Conservation (phyloP, 2,329 filamentous ascomycete genomes). For the Pseudofabraea citricarpa region DNA sequence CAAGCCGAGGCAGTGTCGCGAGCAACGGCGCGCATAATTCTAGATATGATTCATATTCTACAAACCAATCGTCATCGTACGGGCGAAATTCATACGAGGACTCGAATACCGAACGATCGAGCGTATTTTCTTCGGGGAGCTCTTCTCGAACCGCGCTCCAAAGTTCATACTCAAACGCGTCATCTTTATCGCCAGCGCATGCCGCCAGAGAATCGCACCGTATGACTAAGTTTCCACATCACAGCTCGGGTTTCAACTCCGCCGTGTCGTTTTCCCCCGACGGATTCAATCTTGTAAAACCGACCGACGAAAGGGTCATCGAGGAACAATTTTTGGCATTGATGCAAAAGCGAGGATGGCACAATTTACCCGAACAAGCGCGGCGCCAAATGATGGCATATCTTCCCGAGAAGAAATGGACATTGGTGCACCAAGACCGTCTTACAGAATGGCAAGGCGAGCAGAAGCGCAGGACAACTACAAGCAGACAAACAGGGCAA, state of each 20-base stretch:
- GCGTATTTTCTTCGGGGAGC: conserved; percentile 49
- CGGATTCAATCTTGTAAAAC: conserved; percentile 61
- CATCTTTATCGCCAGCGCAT: conserved; percentile 33
- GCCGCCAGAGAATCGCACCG: conserved; percentile 47
- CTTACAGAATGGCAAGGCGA: conserved; percentile 92
- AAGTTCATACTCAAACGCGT: conserved; percentile 50
- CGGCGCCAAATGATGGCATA: conserved; percentile 95
- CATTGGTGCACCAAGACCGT: conserved; percentile 89
- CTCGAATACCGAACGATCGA: conserved; percentile 52
- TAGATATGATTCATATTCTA: conserved; percentile 60
- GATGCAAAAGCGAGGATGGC: conserved; percentile 98
- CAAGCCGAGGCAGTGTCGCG: conserved; percentile 47
- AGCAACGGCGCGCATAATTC: conserved; percentile 48
- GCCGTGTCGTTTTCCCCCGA: conserved; percentile 18
- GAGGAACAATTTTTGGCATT: conserved; percentile 88
- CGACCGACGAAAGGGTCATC: conserved; percentile 75
- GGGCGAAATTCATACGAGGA: conserved; percentile 52
- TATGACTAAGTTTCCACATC: conserved; percentile 45
- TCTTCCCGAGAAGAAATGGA: conserved; percentile 94
- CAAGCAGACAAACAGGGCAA: conserved; percentile 60
- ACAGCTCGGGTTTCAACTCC: conserved; percentile 15
- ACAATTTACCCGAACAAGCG: conserved; percentile 92
- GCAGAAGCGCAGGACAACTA: conserved; percentile 77
- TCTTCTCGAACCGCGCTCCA: conserved; percentile 49
- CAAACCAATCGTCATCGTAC: conserved; percentile 26